Base-by-base conservation (phyloP, 2,329 filamentous ascomycete genomes). In the Microascus cirrosus region DNA sequence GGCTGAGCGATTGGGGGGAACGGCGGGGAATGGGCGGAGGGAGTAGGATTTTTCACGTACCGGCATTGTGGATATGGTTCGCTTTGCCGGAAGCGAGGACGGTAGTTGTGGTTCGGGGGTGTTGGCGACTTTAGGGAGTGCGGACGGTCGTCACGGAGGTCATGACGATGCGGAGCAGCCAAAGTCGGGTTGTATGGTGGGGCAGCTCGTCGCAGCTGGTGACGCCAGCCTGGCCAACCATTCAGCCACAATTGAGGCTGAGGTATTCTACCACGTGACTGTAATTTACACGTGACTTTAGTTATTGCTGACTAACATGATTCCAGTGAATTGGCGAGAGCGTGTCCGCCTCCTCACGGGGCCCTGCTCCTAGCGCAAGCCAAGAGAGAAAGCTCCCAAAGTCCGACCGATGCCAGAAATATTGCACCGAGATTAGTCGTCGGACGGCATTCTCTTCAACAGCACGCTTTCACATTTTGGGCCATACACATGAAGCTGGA, bases 61-160 rank as follows among this genome's bases (percentile, higher is more conserved):
- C 60, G 63, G 63, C 63, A 64, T 64, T 56, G 56, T 63, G 59
- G 60, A 50, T 53, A 59, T 52, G 24, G 59, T 55, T 55, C 55
- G 58, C 32, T 54, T 54, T 15, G 36, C 42, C 54, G 5, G 25
- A 4, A 50, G 45, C n/a, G 45, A 50, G 22, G 45, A 12, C 12
- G 22, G 11, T 20, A 8, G 45, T 20, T 11, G n/a, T 50, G 24
- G 10, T 22, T 32, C n/a, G 45, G 39, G 32, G 39, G 39, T n/a
- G 48, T 56, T 35, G 54, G 24, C 39, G 42, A 50, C 34, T n/a
- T 12, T 24, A 20, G 22, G 45, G n/a, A 12, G 22, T 50, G 20
- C 11, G 45, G 20, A 48, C 15, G 45, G 45, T 50, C 45, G 18
- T 22, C 45, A 25, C n/a, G 32, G 22, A 18, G n/a, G 32, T 54